These are phyloP conservation scores for Candida stauntonica DNA, from an alignment of 805 yeast genomes.

Conservation along the genomic window DNA sequence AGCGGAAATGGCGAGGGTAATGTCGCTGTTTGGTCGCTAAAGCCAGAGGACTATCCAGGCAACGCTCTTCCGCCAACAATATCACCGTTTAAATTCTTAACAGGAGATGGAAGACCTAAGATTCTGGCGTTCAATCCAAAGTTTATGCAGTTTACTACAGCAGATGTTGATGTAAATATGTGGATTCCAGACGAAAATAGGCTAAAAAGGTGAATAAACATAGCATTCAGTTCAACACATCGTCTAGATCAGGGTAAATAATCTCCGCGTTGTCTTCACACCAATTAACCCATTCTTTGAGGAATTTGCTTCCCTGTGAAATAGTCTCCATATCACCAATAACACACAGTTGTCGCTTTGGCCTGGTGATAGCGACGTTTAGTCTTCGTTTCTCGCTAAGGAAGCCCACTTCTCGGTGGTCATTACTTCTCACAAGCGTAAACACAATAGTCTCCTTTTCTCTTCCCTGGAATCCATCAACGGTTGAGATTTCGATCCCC, in stretches of 20 bases:
- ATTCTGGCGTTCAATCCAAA: slow-evolving; percentile 38
- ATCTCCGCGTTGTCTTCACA: slow-evolving; percentile 63
- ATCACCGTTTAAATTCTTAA: slow-evolving; percentile 14
- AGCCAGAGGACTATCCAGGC: slow-evolving; percentile 27
- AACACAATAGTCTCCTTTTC: slow-evolving; percentile 86
- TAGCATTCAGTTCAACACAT: slow-evolving; percentile 20
- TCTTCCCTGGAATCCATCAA: slow-evolving; percentile 96
- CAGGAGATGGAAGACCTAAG: slow-evolving; percentile 35
- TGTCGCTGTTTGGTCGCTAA: slow-evolving; percentile 47
- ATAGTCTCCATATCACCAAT: slow-evolving; percentile 83
- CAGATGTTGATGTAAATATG: slow-evolving; percentile 20
- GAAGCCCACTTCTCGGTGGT: slow-evolving; percentile 69
- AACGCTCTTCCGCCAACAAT: slow-evolving; percentile 26
- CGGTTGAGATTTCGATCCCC: slow-evolving; percentile 74
- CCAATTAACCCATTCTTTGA: slow-evolving; percentile 65
- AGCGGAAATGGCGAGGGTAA: slow-evolving; percentile 55
- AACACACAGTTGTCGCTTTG: slow-evolving; percentile 78
- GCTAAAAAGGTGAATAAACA: not conserved
- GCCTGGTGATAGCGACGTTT: slow-evolving; percentile 92
- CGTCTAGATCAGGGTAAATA: slow-evolving; percentile 48
- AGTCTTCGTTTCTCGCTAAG: slow-evolving; percentile 72
- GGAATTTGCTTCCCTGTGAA: slow-evolving; percentile 36
- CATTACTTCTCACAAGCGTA: slow-evolving; percentile 80
- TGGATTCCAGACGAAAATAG: slow-evolving; percentile 22
- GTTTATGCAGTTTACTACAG: slow-evolving; percentile 26